Conservation (phyloP, 345 rosid genomes). For the Limnanthes douglasii region DNA sequence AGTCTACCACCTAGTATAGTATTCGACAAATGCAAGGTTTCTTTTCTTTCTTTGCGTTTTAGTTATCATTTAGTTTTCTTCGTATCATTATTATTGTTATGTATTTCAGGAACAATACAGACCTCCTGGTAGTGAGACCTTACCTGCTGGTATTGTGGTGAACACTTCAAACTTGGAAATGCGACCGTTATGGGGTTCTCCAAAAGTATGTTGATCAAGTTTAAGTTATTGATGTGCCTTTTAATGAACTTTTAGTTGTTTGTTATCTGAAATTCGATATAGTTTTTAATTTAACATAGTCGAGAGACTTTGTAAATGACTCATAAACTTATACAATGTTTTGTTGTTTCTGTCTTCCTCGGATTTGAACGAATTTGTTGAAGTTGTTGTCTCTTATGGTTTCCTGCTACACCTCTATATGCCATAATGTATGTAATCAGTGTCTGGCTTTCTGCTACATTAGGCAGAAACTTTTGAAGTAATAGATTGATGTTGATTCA, state of each 20-base stretch:
- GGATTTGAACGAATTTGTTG: too few relatives aligned
- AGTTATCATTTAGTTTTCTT: background rate
- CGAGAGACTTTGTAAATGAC: too few relatives aligned
- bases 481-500: background rate
- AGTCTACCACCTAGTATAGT: constrained; percentile 9
- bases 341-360: too few relatives aligned
- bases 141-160: constrained; percentile 37
- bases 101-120: constrained; percentile 23
- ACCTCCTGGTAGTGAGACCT: constrained; percentile 35
- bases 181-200: constrained; percentile 47
- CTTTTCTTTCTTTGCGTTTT: background rate
- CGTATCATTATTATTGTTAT: constrained; percentile 8
- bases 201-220: too few relatives aligned
- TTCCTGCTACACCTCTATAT: too few relatives aligned
- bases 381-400: too few relatives aligned
- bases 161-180: constrained; percentile 36
- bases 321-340: too few relatives aligned
- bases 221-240: too few relatives aligned
- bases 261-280: too few relatives aligned
- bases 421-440: constrained; percentile 20
- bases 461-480: background rate
- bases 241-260: too few relatives aligned
- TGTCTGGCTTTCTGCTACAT: background rate
- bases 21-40: constrained; percentile 27
- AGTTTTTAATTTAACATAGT: too few relatives aligned